A percentile compares a stretch with the other conserved stretches of the same genome.
Conservation (phyloP, 2,329 filamentous ascomycete genomes). For the Ceratocystis colombiana region DNA sequence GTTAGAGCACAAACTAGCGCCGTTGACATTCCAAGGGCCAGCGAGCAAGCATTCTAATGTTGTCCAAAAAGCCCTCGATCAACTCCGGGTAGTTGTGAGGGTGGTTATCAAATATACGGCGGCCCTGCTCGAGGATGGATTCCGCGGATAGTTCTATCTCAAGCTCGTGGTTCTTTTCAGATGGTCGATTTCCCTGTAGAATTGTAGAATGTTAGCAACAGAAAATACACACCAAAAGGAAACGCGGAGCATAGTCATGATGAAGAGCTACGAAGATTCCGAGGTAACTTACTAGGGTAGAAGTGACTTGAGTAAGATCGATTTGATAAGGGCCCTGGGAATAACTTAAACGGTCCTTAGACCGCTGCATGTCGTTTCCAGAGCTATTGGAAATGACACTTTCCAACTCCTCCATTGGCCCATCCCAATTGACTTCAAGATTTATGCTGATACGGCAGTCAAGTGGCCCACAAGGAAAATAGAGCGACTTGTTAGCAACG, state of each 20-base stretch:
- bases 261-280: constrained; percentile 3
- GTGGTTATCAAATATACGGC: constrained; percentile 41
- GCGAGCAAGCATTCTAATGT: constrained; percentile 52
- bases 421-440: constrained; percentile 80
- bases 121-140: constrained; percentile 56
- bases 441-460: constrained; percentile 94
- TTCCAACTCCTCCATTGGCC: constrained; percentile 50
- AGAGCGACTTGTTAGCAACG: constrained; percentile 79
- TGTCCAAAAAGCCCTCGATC: constrained; percentile 65
- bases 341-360: constrained; percentile 88
- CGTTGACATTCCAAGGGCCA: constrained; percentile 1
- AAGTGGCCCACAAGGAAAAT: constrained; percentile 64
- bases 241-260: not conserved
- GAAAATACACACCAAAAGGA: not conserved
- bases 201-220: not conserved
- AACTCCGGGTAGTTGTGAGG: constrained; percentile 55
- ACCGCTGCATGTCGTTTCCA: constrained; percentile 39
- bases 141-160: constrained; percentile 64
- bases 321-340: constrained; percentile 78
- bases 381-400: constrained; percentile 30
- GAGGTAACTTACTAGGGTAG: constrained; percentile 34
- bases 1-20: not conserved
- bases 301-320: constrained; percentile 83
- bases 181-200: constrained; percentile 34
- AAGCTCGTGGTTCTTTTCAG: constrained; percentile 64